Base-by-base conservation (phyloP, 495 filamentous ascomycete genomes). In the Lepraria neglecta region DNA sequence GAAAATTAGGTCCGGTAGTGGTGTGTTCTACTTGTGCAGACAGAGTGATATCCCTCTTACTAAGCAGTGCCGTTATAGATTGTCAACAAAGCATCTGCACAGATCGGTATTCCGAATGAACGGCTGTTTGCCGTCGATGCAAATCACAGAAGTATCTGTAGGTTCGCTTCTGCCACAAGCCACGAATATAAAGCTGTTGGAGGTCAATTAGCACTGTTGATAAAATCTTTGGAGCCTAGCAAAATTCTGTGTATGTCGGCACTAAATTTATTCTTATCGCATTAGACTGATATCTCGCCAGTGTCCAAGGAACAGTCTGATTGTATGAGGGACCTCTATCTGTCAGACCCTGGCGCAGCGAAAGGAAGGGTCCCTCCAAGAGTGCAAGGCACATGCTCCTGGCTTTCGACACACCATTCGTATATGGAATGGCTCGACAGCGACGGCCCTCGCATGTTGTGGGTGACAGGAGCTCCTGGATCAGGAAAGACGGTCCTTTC, bases 121-220 rank as follows among this genome's bases (percentile, higher is more conserved):
- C 21, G 47, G 14, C 47, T 51, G 1, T 51, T 51, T 30, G 15
- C 47, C 15, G 47, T 51, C 10, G 3, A 51, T 6, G 47, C 47
- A 14, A 30, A 51, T 7, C 47, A 51, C 47, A 24, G 30, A 24
- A 28, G 10, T n/a, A 51, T 51, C 12, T 51, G 47, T 30, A 51
- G 47, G 47, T 51, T 51, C 30, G 27, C 24, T 7, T 51, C 47
- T 6, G 21, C 24, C 47, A 17, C 24, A 30, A 51, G 47, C 47
- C 47, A 51, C 24, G 47, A 24, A 17, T 51, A 51, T 30, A 51
- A 31, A 51, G 47, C 47, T 51, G 27, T 51, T 51, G 12, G 47
- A 6, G 3, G 27, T 51, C 47, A 51, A 15, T 4, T 30, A 51
- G 47, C 17, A 28, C 7, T 7, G 11, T 9, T 51, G 47, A 30